Conservation (phyloP, 139 green algal species). For the Nannochloris sp. region DNA sequence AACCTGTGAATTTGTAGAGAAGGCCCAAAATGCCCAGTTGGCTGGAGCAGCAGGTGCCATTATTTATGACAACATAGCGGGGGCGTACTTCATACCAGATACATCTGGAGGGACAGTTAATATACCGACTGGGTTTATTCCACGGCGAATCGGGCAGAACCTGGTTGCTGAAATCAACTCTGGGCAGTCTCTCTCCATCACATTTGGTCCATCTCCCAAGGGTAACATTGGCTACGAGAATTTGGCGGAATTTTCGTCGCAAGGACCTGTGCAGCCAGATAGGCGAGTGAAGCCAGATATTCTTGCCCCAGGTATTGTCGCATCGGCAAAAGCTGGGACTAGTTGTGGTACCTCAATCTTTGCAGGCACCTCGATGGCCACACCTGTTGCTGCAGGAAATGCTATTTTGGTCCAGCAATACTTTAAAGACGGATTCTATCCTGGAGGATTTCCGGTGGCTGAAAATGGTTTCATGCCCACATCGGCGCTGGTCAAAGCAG, state of each 20-base stretch:
- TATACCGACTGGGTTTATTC: constrained; percentile 34
- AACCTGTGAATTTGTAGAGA: constrained; percentile 56
- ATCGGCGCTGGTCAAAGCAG: constrained; percentile 70
- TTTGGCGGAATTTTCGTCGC: constrained; percentile 30
- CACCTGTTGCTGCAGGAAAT: constrained; percentile 52
- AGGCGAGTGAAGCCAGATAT: constrained; percentile 82
- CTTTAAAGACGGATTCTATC: constrained; percentile 55
- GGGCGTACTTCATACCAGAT: constrained; percentile 18
- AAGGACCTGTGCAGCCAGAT: constrained; percentile 35
- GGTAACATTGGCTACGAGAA: constrained; percentile 16
- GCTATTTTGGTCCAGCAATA: constrained; percentile 70
- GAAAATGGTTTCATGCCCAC: constrained; percentile 53
- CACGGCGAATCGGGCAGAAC: constrained; percentile 21
- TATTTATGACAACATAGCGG: constrained; percentile 54
- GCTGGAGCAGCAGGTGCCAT: constrained; percentile 59
- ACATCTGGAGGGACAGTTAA: neutral
- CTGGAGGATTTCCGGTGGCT: constrained; percentile 9
- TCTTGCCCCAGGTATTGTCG: constrained; percentile 58
- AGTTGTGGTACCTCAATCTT: neutral
- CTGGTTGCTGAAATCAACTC: constrained; percentile 11
- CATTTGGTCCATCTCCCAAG: constrained; percentile 5
- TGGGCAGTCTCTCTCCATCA: constrained; percentile 11
- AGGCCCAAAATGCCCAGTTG: constrained; percentile 41
- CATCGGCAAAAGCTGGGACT: constrained; percentile 21
- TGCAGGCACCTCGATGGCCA: constrained; percentile 87